Conservation (phyloP, 805 yeast species). For the Brettanomyces custersianus region DNA sequence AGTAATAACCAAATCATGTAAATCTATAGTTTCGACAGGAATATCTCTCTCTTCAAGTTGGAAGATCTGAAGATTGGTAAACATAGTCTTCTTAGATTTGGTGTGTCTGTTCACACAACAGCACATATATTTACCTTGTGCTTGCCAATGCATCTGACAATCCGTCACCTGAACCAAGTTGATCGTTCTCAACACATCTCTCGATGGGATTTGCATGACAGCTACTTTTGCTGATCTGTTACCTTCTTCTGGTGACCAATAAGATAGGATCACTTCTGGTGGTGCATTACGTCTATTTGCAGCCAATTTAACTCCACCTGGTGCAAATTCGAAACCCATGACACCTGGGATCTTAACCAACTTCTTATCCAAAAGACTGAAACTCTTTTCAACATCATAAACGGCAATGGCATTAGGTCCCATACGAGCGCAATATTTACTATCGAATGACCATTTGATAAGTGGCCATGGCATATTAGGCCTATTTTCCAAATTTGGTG, state of each 20-base stretch:
- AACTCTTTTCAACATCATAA: slow-evolving; percentile 65
- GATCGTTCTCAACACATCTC: slow-evolving; percentile 77
- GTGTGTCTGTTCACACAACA: slow-evolving; percentile 96
- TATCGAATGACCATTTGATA: slow-evolving; percentile 91
- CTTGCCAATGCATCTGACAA: slow-evolving; percentile 91
- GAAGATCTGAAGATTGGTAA: slow-evolving; percentile 89
- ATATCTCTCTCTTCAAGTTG: slow-evolving; percentile 79
- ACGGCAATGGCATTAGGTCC: slow-evolving; percentile 89
- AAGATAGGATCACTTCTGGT: slow-evolving; percentile 64
- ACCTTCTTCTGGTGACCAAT: slow-evolving; percentile 89
- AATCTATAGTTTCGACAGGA: slow-evolving; percentile 91
- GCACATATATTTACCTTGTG: slow-evolving; percentile 72
- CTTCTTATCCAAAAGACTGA: slow-evolving; percentile 81
- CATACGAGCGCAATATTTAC: slow-evolving; percentile 88
- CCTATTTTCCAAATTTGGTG: slow-evolving; percentile 58
- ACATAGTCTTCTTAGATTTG: slow-evolving; percentile 84
- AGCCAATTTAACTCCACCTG: slow-evolving; percentile 67
- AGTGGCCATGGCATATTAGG: slow-evolving; percentile 88
- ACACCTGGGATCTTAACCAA: slow-evolving; percentile 75
- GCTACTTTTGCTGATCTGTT: slow-evolving; percentile 95
- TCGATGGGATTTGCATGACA: slow-evolving; percentile 78
- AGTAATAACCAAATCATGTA: slow-evolving; percentile 78
- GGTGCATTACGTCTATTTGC: slow-evolving; percentile 41
- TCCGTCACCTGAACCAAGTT: slow-evolving; percentile 92
- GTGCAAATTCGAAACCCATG: slow-evolving; percentile 91